Evolutionary conservation across 768 basidiomycete genomes (phyloP).

Genomic region (Cubamyces lactineus): DNA sequence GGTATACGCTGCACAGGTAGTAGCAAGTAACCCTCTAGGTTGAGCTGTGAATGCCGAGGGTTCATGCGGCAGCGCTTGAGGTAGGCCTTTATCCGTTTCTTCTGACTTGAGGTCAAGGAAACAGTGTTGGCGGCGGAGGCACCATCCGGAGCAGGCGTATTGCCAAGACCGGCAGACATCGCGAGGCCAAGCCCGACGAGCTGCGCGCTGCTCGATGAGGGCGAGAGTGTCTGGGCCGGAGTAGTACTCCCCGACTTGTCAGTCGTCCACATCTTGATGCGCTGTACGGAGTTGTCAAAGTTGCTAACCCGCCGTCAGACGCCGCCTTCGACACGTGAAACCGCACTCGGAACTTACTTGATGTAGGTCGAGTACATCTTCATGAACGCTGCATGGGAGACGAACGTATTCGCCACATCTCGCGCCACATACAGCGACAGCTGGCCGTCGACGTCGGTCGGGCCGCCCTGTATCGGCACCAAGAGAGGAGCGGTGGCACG

Average conservation of each 20-base stretch:
- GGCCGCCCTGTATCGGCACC: conserved; percentile 47
- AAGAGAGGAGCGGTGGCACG: conserved; percentile 72
- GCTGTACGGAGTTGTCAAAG: conserved; percentile 90
- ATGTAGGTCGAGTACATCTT: conserved; percentile 98
- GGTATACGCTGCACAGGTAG: conserved; percentile 97
- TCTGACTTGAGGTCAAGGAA: conserved; percentile 74
- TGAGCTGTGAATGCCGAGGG: conserved; percentile 91
- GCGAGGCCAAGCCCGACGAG: conserved; percentile 62
- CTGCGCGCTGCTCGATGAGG: conserved; percentile 63
- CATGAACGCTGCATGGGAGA: conserved; percentile 96
- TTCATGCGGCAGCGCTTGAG: conserved; percentile 88
- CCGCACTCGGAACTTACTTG: conserved; percentile 63
- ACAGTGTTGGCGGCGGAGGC: conserved; percentile 48
- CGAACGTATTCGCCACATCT: conserved; percentile 85
- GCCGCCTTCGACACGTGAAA: conserved; percentile 19
- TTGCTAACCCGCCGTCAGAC: conserved; percentile 54
- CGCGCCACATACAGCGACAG: conserved; percentile 76
- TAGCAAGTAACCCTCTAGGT: conserved; percentile 90
- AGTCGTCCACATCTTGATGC: conserved; percentile 84
- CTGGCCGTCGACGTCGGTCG: conserved; percentile 70
- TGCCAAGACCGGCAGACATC: conserved; percentile 45
- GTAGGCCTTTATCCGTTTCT: conserved; percentile 86
- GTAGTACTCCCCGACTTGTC: conserved; percentile 49
- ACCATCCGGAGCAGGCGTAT: conserved; percentile 49
- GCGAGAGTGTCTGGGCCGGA: conserved; percentile 53